phyloP scores from a whole-genome alignment of 2,329 filamentous ascomycete genomes.

The Cryphonectria naterciae region DNA sequence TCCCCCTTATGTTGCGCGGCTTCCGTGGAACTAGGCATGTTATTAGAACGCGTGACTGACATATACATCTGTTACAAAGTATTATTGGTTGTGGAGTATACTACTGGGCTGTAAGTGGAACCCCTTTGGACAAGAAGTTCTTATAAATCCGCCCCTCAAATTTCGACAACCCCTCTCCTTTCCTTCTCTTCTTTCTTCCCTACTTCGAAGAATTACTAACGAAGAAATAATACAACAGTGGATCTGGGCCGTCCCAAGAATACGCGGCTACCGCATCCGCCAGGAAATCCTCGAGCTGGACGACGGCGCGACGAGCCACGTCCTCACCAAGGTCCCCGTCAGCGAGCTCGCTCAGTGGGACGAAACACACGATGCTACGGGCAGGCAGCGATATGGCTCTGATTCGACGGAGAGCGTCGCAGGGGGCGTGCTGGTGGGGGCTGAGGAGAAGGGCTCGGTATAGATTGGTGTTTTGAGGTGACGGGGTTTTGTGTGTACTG shows the following conservation, averaged over 20 bases:
- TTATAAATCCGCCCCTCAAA: no score
- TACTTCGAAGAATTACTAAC: neutral
- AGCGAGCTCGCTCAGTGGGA: conserved; percentile 51
- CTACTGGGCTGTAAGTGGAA: conserved; percentile 46
- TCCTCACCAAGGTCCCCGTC: conserved; percentile 51
- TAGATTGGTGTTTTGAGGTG: neutral
- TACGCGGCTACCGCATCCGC: conserved; percentile 20
- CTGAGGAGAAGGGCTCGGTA: neutral
- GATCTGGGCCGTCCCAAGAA: conserved; percentile 16
- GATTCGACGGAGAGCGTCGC: neutral
- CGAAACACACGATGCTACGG: conserved; percentile 37
- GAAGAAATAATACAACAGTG: conserved; percentile 15
- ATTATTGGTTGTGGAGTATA: conserved; percentile 51
- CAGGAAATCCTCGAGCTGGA: conserved; percentile 37
- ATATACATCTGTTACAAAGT: neutral
- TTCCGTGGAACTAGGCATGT: no score
- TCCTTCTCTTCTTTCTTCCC: no score
- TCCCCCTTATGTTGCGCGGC: no score
- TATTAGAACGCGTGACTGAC: neutral
- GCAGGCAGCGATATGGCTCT: conserved; percentile 26
- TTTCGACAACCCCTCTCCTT: no score
- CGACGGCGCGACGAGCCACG: conserved; percentile 49
- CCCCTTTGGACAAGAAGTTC: neutral
- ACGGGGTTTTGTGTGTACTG: conserved; percentile 18
- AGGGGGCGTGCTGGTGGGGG: neutral